Evolutionary conservation across 495 filamentous ascomycete species (phyloP), one percentile per base, ranked within the genome.

Genomic region (Cudoniella acicularis): DNA sequence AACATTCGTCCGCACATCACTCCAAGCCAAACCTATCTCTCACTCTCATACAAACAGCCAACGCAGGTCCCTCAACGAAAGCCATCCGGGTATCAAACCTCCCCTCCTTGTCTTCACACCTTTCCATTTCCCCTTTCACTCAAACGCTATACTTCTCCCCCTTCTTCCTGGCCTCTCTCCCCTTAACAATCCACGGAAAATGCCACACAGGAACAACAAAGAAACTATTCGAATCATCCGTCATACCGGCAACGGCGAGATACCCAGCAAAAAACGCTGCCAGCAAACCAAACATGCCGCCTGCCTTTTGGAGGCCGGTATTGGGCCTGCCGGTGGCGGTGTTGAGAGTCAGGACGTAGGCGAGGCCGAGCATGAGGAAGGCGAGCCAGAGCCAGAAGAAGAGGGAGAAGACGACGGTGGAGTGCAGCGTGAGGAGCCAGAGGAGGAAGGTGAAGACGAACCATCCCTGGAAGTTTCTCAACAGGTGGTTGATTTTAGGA

Each of bases 361-460:
- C 81, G 68, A 92, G 81, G 61, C 84, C 86, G 54, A 98, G 90
- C 67, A 96, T 79, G 58, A 98, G 79, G 84, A 96, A 97, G 63
- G 91, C 87, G 50, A 98, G 59, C 74, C 96, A 94, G 47, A 98
- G 90, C 62, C 84, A 85, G 78, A 98, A 90, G 86, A 98, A 98
- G 17, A 82, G 58, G 86, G 94, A 97, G 87, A 98, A 98, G 66
- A 93, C 92, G 68, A 97, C 86, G 62, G 92, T 96, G 16, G 94
- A 97, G 54, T 89, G 85, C 49, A 97, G 79, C 47, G 94, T 97
- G 84, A 88, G 93, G 72, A 97, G 66, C 41, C 96, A 77, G 53
- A 96, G 73, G 58, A 98, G 77, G 68, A 83, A 86, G 66, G 93
- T 98, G 85, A 98, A 98, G 80, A 98, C 94, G 80, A 96, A 97